Base-by-base conservation (phyloP, 176 grass and related monocot genomes). In the Dendrocalamus sinicus region DNA sequence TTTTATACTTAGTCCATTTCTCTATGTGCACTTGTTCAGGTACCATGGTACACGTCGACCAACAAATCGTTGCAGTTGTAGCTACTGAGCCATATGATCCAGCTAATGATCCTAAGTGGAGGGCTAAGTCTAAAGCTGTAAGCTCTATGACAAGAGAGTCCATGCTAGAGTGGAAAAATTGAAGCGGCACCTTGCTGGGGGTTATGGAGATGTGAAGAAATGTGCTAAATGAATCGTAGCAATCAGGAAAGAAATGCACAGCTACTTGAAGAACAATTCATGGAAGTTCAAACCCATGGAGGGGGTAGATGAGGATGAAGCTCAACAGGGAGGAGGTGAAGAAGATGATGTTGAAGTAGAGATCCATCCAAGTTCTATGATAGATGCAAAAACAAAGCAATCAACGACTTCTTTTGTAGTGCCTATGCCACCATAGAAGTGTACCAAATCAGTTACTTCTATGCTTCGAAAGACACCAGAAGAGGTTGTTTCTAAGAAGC, bases 11-110 rank as follows among this genome's bases (percentile, higher is more conserved):
- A 50, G 0, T 14, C 10, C 47, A 50, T 50, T 47, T 47, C 46
- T 51, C 80, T 98, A 54, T 54, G 52, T 54, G 16, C 15, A 54
- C 5, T 54, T 54, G 52, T 54, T 16, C 5, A 53, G 15, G 53
- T 57, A 20, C 53, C 17, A 57, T 20, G 53, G 53, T 2, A 55
- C 6, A 55, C 0, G 0, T 8, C 20, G 53, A 55, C 17, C 53
- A 55, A 20, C 6, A 55, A 55, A 2, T 20, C 0, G 2, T 14
- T 19, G 5, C 37, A 69, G 6, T 7, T 19, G 11, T 17, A 69
- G 8, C 37, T 20, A 6, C 35, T 41, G 17, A 69, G 37, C 0
- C 17, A 4, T 41, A 41, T 69, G 8, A 69, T 69, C 35, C 37
- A 7, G 0, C 66, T 17, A 69, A 69, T 11, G 37, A 69, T 69